phyloP scores from a whole-genome alignment of 164 flowering plant genomes.

The Houttuynia cordata region DNA sequence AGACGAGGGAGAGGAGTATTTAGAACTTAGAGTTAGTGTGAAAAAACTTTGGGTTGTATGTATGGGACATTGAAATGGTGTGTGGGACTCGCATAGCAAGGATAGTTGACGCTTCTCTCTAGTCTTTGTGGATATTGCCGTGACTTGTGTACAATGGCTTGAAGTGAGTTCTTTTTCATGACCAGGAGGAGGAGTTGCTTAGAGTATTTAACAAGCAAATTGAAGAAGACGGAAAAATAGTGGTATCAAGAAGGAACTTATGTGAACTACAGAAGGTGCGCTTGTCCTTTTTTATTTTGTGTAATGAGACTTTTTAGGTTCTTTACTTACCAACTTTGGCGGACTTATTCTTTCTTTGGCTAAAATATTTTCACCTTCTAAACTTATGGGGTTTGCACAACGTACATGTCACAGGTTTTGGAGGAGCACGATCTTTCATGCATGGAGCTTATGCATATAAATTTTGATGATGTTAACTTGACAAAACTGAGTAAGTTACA shows the following conservation, averaged over 20 bases:
- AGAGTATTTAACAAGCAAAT: constrained; percentile 74
- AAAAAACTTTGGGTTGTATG: neutral
- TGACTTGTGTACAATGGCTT: neutral
- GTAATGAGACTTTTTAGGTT: too few species aligned
- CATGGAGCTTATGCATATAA: constrained; percentile 61
- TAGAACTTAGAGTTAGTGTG: neutral
- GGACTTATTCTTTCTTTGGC: too few species aligned
- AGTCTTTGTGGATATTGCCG: neutral
- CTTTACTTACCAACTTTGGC: too few species aligned
- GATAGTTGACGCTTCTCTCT: neutral
- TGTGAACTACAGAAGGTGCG: constrained; percentile 76
- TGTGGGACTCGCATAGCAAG: neutral
- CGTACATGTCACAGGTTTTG: constrained; percentile 55
- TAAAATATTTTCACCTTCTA: too few species aligned
- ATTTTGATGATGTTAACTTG: constrained; percentile 75
- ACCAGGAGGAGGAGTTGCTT: constrained; percentile 79
- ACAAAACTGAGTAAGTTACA: constrained; percentile 67
- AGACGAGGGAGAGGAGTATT: neutral
- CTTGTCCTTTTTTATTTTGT: neutral
- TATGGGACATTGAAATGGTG: neutral
- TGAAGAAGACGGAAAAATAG: constrained; percentile 84
- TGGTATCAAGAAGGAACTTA: constrained; percentile 74
- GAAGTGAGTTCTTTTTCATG: neutral
- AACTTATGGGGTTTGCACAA: neutral
- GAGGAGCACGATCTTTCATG: constrained; percentile 81